Base-by-base conservation (phyloP, 2,329 filamentous ascomycete species). In the Talaromyces sp. region DNA sequence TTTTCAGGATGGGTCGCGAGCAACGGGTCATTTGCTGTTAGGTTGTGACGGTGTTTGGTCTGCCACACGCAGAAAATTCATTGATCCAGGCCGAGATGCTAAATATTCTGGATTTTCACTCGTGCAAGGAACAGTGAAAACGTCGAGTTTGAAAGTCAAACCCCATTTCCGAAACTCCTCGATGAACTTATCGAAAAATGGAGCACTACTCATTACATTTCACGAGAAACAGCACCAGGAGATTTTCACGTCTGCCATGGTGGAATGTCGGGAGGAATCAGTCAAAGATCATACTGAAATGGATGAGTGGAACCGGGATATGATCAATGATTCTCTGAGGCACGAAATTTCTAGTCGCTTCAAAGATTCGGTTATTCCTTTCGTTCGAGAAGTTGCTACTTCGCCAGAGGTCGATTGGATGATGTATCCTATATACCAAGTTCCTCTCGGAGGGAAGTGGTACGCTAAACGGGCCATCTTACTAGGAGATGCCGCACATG, bases 401-500 rank as follows among this genome's bases (percentile, higher is more conserved):
- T 25, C 70, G 72, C 22, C 70, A 72, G 62, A 67, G 43, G 52
- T 64, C 4, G 76, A 78, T 19, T 80, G 79, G 76, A 76, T 75
- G 67, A 68, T 82, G n/a, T 82, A 80, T 66, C 80, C 80, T 0
- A 78, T 82, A 1, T 80, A 80, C 65, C 74, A 77, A 49, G 72
- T 82, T 2, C 73, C 69, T 1, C 74, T 75, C 0, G 73, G 74
- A 9, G 78, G 77, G 6, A 73, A 70, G 25, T 82, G 80, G 80
- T 74, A 68, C 49, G 75, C 73, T 6, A 74, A 77, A n/a, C 73
- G 78, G 4, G 75, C 76, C 3, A 72, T 82, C 25, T 67, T 83
- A 5, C 68, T 83, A 3, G 80, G 81, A 4, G 81, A 83, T 72
- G 80, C 81, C 31, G 81, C 80, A 4, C 80, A 83, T 67, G 80